Conservation (phyloP, 2,329 filamentous ascomycete genomes). For the Xylariaceae sp. region DNA sequence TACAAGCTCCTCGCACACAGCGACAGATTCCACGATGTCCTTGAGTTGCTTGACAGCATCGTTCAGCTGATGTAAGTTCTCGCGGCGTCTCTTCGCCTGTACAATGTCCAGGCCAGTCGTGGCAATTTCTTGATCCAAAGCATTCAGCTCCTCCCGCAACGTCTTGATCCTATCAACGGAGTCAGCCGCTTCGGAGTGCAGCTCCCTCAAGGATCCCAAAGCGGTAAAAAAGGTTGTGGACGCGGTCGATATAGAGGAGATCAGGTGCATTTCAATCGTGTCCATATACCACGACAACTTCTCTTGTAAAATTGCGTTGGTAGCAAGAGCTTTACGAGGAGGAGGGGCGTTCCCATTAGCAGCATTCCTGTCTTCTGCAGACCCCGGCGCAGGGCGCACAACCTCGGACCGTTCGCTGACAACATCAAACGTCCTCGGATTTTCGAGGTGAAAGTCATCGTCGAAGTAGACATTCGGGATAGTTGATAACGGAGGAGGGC, state of each 20-base stretch:
- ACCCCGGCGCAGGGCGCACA: conserved; percentile 62
- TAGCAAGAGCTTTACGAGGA: conserved; percentile 82
- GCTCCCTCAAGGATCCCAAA: conserved; percentile 80
- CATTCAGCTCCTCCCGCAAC: conserved; percentile 72
- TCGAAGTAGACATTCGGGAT: conserved; percentile 95
- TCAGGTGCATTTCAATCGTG: conserved; percentile 94
- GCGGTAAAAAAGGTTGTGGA: conserved; percentile 96
- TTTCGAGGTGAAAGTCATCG: conserved; percentile 90
- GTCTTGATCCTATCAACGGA: conserved; percentile 84
- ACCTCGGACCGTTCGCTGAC: conserved; percentile 96
- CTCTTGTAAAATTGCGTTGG: conserved; percentile 95
- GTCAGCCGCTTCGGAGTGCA: conserved; percentile 88
- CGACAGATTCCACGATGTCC: conserved; percentile 70
- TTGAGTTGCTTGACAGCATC: conserved; percentile 80
- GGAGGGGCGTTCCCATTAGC: conserved; percentile 53
- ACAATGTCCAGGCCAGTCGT: conserved; percentile 80
- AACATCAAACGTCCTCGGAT: conserved; percentile 92
- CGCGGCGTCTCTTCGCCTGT: conserved; percentile 72
- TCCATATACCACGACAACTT: conserved; percentile 99
- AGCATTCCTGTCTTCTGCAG: conserved; percentile 47
- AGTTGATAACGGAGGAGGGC: conserved; percentile 81
- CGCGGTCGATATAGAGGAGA: conserved; percentile 91
- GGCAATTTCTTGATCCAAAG: conserved; percentile 83
- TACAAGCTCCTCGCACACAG: conserved; percentile 73
- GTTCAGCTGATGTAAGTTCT: conserved; percentile 79